Evolutionary conservation across 2,329 filamentous ascomycete species (phyloP).

Genomic region (Leptosphaerulina australis): DNA sequence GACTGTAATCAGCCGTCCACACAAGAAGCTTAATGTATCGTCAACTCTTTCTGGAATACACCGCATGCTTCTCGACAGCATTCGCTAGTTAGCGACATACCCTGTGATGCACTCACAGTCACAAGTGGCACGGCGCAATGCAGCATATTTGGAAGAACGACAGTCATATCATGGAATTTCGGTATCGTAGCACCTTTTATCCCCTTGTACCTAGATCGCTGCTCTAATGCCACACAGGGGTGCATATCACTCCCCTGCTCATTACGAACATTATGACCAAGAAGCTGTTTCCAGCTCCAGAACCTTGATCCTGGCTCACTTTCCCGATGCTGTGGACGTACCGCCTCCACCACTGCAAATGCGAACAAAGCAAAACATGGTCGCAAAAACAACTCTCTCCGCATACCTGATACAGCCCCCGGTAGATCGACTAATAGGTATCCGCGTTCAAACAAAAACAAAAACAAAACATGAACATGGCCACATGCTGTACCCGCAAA

Average conservation of each 20-base stretch:
- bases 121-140: constrained; percentile 16
- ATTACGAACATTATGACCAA: constrained; percentile 24
- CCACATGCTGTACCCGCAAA: constrained; percentile 19
- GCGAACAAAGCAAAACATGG: constrained; percentile 18
- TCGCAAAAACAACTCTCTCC: constrained; percentile 10
- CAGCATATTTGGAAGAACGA: constrained; percentile 9
- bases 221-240: constrained; percentile 18
- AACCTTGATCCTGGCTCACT: neutral
- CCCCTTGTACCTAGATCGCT: constrained; percentile 8
- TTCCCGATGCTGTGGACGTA: constrained; percentile 3
- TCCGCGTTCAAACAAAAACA: constrained; percentile 29
- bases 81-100: constrained; percentile 20
- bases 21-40: constrained; percentile 42
- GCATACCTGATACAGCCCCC: constrained; percentile 33
- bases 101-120: constrained; percentile 12
- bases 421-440: constrained; percentile 40
- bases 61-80: constrained; percentile 26
- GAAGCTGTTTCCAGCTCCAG: constrained; percentile 1
- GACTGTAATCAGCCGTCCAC: constrained; percentile 23
- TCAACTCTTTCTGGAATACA: constrained; percentile 34
- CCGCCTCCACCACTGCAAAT: constrained; percentile 8
- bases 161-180: constrained; percentile 25
- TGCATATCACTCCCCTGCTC: constrained; percentile 1
- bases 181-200: constrained; percentile 22
- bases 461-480: constrained; percentile 18